phyloP scores from a whole-genome alignment of 2,329 filamentous ascomycete species.

The Sporothrix mexicana region DNA sequence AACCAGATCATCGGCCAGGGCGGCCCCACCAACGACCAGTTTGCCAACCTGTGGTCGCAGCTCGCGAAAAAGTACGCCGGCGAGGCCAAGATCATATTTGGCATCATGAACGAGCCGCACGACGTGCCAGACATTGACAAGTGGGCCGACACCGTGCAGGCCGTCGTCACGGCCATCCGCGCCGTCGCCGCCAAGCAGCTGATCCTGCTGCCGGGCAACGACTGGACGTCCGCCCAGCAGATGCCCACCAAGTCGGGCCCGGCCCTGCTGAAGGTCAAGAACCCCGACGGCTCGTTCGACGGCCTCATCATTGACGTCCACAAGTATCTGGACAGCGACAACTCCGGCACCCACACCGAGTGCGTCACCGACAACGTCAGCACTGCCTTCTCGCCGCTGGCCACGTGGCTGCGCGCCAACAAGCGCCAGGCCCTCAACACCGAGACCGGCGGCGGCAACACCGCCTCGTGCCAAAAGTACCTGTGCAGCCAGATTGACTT shows the following conservation, averaged over 20 bases:
- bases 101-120: conserved; percentile 74
- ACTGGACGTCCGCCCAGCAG: conserved; percentile 54
- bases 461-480: conserved; percentile 45
- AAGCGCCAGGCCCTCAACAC: conserved; percentile 45
- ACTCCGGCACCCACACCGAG: conserved; percentile 57
- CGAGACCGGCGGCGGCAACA: conserved; percentile 49
- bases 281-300: conserved; percentile 62
- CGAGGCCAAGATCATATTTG: conserved; percentile 63
- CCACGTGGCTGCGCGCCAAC: conserved; percentile 45
- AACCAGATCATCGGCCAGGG: conserved; percentile 68
- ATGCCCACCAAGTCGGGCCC: conserved; percentile 33
- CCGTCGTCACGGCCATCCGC: conserved; percentile 68
- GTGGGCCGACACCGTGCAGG: conserved; percentile 67
- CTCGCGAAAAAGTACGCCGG: conserved; percentile 63
- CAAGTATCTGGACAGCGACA: conserved; percentile 64
- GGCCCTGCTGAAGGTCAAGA: conserved; percentile 59
- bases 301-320: conserved; percentile 62
- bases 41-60: conserved; percentile 63
- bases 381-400: conserved; percentile 48
- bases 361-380: conserved; percentile 57
- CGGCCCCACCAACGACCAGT: conserved; percentile 66
- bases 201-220: conserved; percentile 67
- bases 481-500: conserved; percentile 44
- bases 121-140: conserved; percentile 57
- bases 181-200: conserved; percentile 64